Base-by-base conservation (phyloP, 345 rosid species). In the Linum usitatissimum region DNA sequence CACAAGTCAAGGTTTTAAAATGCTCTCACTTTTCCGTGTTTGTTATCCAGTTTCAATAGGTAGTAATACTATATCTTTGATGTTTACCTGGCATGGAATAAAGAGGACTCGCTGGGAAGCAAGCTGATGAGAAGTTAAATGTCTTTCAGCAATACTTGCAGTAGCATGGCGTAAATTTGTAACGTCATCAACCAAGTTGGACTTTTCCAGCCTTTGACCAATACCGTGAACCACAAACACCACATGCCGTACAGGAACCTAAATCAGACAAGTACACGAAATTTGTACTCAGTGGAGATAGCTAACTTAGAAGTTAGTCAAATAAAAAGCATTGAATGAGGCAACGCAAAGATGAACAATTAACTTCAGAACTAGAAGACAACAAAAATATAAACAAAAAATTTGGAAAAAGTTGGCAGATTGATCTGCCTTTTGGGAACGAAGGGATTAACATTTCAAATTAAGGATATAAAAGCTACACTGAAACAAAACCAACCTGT, bases 151-250 rank as follows among this genome's bases (percentile, higher is more conserved):
- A 69, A 93, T 88, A 75, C 67, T 71, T 53, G 84, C 84, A 10
- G 99, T 84, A 70, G 84, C 83, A 70, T 84, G 96, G 59, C 92
- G 97, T 57, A 86, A 90, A 69, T 82, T 83, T 64, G 79, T 79
- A 57, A 93, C 99, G 62, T 93, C 99, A 78, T 93, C 99, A 39
- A 90, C 96, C 81, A 93, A 82, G 70, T 87, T 93, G 59, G 99
- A 93, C 68, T 93, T 93, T 79, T 90, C 97, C 76, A 84, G 80
- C 81, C 95, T 82, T 78, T 93, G 99, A 66, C 99, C 99, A 62
- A 93, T 90, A 68, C 99, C 96, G 69, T 90, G 99, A 65, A 93
- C 96, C 99, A 93, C 90, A 73, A 93, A 93, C 42, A 93, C 99
- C 53, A 93, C 72, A 78, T 93, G 99, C 23, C 80, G 81, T 67